Base-by-base conservation (phyloP, 192 early-diverging fungal genomes). In the Linnemannia zychae region DNA sequence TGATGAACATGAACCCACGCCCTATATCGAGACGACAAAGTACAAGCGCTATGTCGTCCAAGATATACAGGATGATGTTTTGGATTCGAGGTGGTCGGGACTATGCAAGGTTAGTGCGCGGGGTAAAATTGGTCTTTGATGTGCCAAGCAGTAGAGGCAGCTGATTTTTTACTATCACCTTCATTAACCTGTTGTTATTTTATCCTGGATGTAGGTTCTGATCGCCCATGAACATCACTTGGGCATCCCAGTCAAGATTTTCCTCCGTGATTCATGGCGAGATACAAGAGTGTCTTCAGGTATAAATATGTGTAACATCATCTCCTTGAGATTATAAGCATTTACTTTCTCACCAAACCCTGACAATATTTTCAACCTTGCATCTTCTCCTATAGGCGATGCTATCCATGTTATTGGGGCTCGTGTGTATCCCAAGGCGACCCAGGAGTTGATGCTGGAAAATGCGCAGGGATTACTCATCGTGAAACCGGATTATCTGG, bases 401-500 rank as follows among this genome's bases (percentile, higher is more conserved):
- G 91, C 91, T 73, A 76, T 98, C 12, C 90, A 96, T 79, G 81
- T 94, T 18, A 78, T 92, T 17, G 87, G 77, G 1, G 80, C 76
- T 0, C 83, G 76, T 31, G 70, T 88, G 20, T 36, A 87, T 28
- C 22, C 57, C 13, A 74, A 79, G 0, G 71, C 75, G 7, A 72
- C 79, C 0, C 78, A 84, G 20, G 83, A 84, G 36, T 84, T 96
- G 16, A 89, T 95, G 37, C 5, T 80, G 24, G 92, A 95, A 75
- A 91, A 92, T 49, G 44, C 75, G 7, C 70, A 94, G 5, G 87
- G 90, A 44, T 87, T 94, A 34, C 78, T 96, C 0, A 91, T 98
- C 44, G 80, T 96, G 20, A 91, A 96, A 66, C 98, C 98, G 3
- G 98, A 99, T 82, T 78, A 79, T 3, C 86, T 99, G 18, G 89